Conservation (phyloP, 2,329 filamentous ascomycete genomes). For the Curvularia lunata region DNA sequence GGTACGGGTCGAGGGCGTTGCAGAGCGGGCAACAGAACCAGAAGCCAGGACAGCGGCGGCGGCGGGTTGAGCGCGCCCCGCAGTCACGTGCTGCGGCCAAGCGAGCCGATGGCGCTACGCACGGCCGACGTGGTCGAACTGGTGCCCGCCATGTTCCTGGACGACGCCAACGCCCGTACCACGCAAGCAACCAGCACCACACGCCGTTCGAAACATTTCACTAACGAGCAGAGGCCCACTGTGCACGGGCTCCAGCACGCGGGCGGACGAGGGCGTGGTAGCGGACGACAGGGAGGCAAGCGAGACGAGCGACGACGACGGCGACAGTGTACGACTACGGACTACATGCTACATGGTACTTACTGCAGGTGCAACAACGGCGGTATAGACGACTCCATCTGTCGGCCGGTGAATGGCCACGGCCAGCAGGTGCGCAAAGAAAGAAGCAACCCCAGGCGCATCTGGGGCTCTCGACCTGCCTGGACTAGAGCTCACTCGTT, state of each 20-base stretch:
- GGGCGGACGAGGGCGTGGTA: background rate
- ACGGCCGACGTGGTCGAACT: background rate
- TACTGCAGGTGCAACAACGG: constrained; percentile 6
- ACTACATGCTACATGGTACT: background rate
- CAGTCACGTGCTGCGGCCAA: constrained; percentile 7
- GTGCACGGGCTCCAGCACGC: background rate
- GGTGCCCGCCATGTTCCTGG: constrained; percentile 13
- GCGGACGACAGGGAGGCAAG: background rate
- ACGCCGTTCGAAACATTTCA: background rate
- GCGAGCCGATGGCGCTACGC: background rate
- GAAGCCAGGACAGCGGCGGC: background rate
- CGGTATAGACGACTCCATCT: constrained; percentile 15
- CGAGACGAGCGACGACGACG: too few species aligned
- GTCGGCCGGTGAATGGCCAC: constrained; percentile 6
- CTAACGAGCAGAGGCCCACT: background rate
- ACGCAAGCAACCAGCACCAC: constrained; percentile 3
- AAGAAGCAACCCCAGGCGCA: background rate
- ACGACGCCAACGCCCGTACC: constrained; percentile 14
- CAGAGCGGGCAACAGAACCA: background rate
- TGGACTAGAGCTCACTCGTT: background rate
- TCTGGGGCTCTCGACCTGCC: background rate
- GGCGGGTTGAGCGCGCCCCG: background rate
- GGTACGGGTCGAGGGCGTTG: background rate
- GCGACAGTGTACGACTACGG: background rate
- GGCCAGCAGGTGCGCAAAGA: background rate